Conservation (phyloP, 257 asterid genomes). For the Solanum bulbocastanum region DNA sequence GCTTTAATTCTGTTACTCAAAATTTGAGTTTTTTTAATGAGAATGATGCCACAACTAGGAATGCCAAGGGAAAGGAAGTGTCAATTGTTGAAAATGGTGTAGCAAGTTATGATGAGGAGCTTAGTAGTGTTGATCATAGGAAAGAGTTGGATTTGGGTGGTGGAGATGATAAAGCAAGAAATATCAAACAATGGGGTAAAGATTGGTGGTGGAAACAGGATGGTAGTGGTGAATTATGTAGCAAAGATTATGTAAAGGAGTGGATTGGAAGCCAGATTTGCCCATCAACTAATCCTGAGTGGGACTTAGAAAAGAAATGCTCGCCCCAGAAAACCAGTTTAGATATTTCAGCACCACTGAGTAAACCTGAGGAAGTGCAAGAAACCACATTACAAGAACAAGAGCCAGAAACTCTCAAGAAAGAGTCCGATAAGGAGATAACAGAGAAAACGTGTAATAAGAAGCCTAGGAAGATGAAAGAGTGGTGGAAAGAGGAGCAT, state of each 20-base stretch:
- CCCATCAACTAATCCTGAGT: conserved; percentile 28
- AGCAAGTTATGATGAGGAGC: conserved; percentile 49
- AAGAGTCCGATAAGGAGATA: conserved; percentile 20
- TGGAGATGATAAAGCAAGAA: conserved; percentile 12
- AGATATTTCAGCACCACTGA: conserved; percentile 11
- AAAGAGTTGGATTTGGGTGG: conserved; percentile 39
- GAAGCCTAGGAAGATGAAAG: conserved; percentile 78
- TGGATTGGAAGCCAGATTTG: conserved; percentile 95
- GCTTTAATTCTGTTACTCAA: conserved; percentile 28
- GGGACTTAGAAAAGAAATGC: conserved; percentile 67
- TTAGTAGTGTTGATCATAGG: conserved; percentile 32
- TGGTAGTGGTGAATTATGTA: conserved; percentile 81
- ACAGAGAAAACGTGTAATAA: conserved; percentile 18
- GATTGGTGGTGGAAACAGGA: conserved; percentile 99
- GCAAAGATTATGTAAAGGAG: conserved; percentile 88
- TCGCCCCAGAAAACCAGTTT: conserved; percentile 6
- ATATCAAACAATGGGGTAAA: conserved; percentile 74
- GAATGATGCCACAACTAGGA: conserved; percentile 10
- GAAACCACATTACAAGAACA: conserved; percentile 25
- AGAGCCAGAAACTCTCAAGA: conserved; percentile 2
- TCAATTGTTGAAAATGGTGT: conserved; percentile 24
- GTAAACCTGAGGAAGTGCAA: conserved; percentile 26
- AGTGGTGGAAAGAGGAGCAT: conserved; percentile 98
- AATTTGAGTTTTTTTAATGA: conserved; percentile 26
- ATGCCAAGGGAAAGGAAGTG: conserved; percentile 57